Evolutionary conservation across 192 early-diverging fungal genomes (phyloP), one percentile per base, ranked within the genome.

Genomic region (Dimargaris cristalligena): DNA sequence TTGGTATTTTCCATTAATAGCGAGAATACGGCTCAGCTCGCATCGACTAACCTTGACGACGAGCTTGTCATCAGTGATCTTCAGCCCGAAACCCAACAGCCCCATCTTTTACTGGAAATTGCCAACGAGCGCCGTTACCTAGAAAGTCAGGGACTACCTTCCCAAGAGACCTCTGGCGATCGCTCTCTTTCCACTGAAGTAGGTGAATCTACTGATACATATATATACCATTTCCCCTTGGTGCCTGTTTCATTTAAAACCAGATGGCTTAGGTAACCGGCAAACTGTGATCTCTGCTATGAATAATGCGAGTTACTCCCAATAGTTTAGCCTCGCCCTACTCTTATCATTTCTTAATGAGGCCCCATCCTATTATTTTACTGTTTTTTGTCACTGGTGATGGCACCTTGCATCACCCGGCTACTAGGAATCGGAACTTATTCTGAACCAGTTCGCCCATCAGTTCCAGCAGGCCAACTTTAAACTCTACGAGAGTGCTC

Each of bases 1-100:
- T 45, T 18, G 32, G 20, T 35, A 57, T 58, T 67, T 28, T 68
- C 78, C 58, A 72, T 71, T 14, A 46, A 63, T 6, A 71, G 34
- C 44, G 66, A 58, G 58, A 69, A 72, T 59, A 65, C 60, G 50
- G 58, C 55, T 54, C 38, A 49, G n/a, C 34, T 51, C 50, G 63
- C 34, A 0, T 68, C 80, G 62, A 71, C 71, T 34, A 67, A 67
- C 38, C 62, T 81, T 3, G 74, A 74, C 44, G 62, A 75, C 1
- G 78, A 86, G 1, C 87, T 86, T 8, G 58, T 79, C 16, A 63
- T 93, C 28, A 72, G 80, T 18, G 92, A 95, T 34, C 71, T 95
- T 0, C 65, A 78, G 47, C 67, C 72, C 4, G 68, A 71, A 11
- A 52, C 67, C 9, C 70, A 71, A 10, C 67, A 72, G 26, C 71